A percentile compares a stretch with the other conserved stretches of the same genome.
phyloP scores from a whole-genome alignment of 192 early-diverging fungal species.

The Umbelopsis ramanniana region DNA sequence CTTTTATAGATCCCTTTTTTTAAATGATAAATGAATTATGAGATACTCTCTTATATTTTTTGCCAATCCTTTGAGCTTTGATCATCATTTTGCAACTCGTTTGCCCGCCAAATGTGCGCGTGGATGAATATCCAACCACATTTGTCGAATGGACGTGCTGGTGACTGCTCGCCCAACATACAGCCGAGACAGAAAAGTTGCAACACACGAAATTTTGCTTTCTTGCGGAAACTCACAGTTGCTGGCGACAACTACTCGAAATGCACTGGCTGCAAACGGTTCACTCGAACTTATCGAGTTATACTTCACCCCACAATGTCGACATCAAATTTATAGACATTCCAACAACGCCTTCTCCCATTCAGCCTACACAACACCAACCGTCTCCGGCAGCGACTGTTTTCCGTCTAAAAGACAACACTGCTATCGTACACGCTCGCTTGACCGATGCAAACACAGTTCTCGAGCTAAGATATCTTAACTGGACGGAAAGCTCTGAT shows the following conservation, averaged over 20 bases:
- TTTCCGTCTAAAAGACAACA: neutral
- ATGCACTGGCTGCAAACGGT: constrained; percentile 14
- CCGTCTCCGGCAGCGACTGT: neutral
- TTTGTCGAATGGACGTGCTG: neutral
- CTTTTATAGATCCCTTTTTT: too few relatives aligned
- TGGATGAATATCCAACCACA: neutral
- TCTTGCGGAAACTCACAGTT: neutral
- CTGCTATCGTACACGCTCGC: constrained; percentile 1
- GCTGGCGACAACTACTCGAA: neutral
- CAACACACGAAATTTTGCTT: too few relatives aligned
- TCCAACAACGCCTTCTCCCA: neutral
- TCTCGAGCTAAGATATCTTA: neutral
- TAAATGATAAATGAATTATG: too few relatives aligned
- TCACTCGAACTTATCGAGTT: constrained; percentile 9
- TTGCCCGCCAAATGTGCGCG: too few relatives aligned
- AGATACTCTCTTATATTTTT: too few relatives aligned
- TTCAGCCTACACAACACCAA: neutral
- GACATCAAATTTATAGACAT: constrained; percentile 11
- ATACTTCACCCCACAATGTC: constrained; percentile 9
- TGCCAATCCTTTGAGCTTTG: too few relatives aligned
- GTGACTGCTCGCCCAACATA: constrained; percentile 2
- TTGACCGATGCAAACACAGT: constrained; percentile 3
- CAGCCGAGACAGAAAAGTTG: neutral
- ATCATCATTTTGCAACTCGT: too few relatives aligned
- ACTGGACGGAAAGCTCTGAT: neutral